Base-by-base conservation (phyloP, 2,329 filamentous ascomycete species). In the Didymella sp. region DNA sequence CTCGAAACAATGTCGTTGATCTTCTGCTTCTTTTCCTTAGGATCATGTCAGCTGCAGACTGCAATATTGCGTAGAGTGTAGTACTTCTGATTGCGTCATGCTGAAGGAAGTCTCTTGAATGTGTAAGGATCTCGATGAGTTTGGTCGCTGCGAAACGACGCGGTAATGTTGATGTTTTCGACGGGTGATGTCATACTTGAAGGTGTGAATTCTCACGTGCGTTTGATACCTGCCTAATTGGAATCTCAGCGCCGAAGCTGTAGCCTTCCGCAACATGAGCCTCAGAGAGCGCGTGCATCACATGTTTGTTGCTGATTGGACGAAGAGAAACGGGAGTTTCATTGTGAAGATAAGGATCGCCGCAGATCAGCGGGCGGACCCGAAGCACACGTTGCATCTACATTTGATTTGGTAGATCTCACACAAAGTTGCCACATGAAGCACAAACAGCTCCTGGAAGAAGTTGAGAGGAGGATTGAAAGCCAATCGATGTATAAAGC, bases 1-100 rank as follows among this genome's bases (percentile, higher is more conserved):
- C 59, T 62, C 4, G 67, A 55, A 7, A 71, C 35, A 28, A 64
- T 57, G 7, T 68, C 50, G 8, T 59, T 33, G 41, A 71, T 64
- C 37, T 63, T 55, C 19, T 56, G 24, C 44, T 63, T 62, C 60
- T 69, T 61, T 51, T 66, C 46, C 63, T 69, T 9, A 12, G 6
- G n/a, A 38, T n/a, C 6, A 15, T 12, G 30, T 66, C 42, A 66
- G 44, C n/a, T 17, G 19, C 28, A 19, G 9, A 21, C 11, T 9
- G 2, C 11, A 38, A 24, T 19, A n/a, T 8, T 9, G 19, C 27
- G 19, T 13, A 22, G 13, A 2, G 19, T 8, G 2, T 1, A 13
- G 12, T 27, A 57, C 54, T 28, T 44, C 25, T 49, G 44, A 30
- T 44, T 57, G 43, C 35, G 38, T 9, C 54, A 52, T 57, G 7